Base-by-base conservation (phyloP, 768 basidiomycete genomes). In the Candolleomyces efflorescens region DNA sequence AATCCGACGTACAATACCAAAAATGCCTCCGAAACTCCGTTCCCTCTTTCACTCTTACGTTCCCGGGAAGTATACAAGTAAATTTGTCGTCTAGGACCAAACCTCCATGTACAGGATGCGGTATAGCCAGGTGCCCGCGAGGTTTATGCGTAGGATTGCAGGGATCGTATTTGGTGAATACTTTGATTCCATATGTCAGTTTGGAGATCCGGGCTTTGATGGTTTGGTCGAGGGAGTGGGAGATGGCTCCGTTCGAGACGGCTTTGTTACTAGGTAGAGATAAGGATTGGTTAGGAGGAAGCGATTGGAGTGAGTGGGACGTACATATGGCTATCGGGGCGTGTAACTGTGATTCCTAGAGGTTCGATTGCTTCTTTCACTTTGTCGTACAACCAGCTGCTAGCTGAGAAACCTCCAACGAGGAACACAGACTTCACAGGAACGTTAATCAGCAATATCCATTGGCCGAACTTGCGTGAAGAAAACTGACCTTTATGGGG, bases 341-440 rank as follows among this genome's bases (percentile, higher is more conserved):
- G 69, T 56, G 70, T 73, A 9, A 82, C 61, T 38, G 62, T 67
- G 43, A 79, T 60, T 27, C 74, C 73, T 0, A 69, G 61, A 3
- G 67, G 59, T 3, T 65, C 67, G 11, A 83, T 65, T 9, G 65
- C 57, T 53, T 63, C 67, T 54, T 71, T 73, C 1, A 83, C 69
- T 53, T 72, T 65, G 0, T 68, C 58, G 60, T 72, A 78, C 17
- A 83, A 64, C 72, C 77, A 82, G 44, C 79, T 75, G 60, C 77
- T 81, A 0, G 78, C 77, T 17, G 78, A 78, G 63, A 82, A 83
- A 0, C 81, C 82, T 17, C 82, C 82, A 12, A 82, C 80, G 1
- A 84, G 71, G 54, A 76, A 69, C 4, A 75, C 68, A 13, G 68
- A 66, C 76, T 76, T 44, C 23, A 12, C 2, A 17, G 17, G 46